Conservation (phyloP, 208 protist genomes). For the Acanthamoeba healyi region DNA sequence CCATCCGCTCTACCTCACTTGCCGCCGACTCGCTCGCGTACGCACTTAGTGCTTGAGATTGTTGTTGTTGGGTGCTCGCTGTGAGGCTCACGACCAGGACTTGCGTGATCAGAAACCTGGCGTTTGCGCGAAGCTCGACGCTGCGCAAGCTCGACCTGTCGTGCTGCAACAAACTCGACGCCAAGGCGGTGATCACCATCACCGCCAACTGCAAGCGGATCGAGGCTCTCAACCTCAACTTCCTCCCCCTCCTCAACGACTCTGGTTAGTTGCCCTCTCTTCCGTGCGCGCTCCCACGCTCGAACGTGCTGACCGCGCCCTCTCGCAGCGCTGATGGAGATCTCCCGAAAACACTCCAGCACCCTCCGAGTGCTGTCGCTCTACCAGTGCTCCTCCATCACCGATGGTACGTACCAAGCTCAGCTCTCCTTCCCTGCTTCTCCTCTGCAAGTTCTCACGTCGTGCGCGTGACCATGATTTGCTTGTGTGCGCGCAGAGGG, state of each 20-base stretch:
- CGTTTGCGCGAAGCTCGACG: neutral
- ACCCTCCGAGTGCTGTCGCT: constrained; percentile 7
- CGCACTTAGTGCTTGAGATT: no score
- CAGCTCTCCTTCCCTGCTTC: no score
- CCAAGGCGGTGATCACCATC: neutral
- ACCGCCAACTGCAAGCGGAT: neutral
- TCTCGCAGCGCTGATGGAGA: constrained; percentile 24
- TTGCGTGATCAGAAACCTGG: constrained; percentile 4
- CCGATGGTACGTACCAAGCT: neutral
- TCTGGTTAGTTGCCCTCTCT: neutral
- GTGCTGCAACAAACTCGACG: neutral
- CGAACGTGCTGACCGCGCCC: no score
- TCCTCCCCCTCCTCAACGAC: neutral
- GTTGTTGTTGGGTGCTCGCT: no score
- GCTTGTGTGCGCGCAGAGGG: constrained; percentile 6
- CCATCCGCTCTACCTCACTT: neutral
- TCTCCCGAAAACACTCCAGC: neutral
- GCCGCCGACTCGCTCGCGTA: neutral
- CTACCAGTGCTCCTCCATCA: constrained; percentile 3
- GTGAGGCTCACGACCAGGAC: no score
- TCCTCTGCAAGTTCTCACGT: no score
- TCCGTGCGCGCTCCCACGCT: no score
- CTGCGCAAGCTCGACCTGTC: neutral
- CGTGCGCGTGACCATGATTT: no score
- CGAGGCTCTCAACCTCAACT: constrained; percentile 5